These are phyloP conservation scores for Vigna radiata DNA, from an alignment of 306 rosid species.

Conservation along the genomic window DNA sequence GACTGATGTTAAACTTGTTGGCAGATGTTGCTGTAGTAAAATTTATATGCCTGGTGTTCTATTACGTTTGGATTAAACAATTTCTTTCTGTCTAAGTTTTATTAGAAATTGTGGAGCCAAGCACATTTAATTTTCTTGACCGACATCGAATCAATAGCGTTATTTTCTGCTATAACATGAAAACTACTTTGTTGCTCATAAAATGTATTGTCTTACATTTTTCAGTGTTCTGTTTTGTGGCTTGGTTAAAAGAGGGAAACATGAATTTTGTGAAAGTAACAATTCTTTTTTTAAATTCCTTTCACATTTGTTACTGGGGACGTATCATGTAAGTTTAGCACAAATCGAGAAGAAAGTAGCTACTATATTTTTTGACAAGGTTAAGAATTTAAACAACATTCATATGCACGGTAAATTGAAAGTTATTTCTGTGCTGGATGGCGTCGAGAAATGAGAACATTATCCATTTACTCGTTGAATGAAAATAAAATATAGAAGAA, in stretches of 20 bases:
- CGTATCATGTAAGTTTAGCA: not conserved
- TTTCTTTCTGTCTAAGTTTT: slow-evolving; percentile 35
- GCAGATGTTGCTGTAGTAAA: slow-evolving; percentile 13
- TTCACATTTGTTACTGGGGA: not conserved
- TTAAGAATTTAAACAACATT: not conserved
- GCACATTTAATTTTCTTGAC: not conserved
- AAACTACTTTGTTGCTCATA: slow-evolving; percentile 5
- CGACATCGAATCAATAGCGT: slow-evolving; percentile 11
- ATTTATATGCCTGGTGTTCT: slow-evolving; percentile 28
- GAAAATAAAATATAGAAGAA: not conserved
- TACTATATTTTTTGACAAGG: not conserved
- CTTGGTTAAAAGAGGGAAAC: not conserved
- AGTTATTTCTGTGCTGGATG: not conserved
- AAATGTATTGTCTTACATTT: not conserved
- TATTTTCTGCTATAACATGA: slow-evolving; percentile 13
- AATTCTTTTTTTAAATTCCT: not conserved
- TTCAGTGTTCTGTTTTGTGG: not conserved
- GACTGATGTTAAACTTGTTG: slow-evolving; percentile 47
- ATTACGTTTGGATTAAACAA: slow-evolving; percentile 16
- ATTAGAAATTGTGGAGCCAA: not conserved
- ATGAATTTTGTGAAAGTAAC: not conserved
- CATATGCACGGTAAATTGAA: not conserved
- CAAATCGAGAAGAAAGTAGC: too few relatives aligned
- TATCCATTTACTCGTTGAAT: not conserved
- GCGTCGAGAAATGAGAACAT: not conserved